phyloP scores from a whole-genome alignment of 805 yeast genomes.

The Lipomyces kockii region DNA sequence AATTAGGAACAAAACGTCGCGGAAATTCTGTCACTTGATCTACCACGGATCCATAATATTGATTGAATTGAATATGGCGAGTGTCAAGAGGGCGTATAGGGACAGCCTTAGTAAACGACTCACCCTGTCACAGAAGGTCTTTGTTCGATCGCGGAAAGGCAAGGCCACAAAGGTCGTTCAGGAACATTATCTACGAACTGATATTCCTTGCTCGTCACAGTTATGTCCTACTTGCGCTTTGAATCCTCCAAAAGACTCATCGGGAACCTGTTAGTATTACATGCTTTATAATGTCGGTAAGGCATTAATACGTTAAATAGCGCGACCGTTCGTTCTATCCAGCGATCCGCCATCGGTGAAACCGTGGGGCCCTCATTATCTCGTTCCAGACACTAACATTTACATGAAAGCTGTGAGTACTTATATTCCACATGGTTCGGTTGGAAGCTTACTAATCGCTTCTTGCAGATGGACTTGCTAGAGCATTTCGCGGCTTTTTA shows the following conservation, averaged over 20 bases:
- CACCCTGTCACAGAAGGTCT: conserved; percentile 61
- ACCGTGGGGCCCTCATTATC: conserved; percentile 72
- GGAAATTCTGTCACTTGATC: background rate
- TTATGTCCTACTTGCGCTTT: conserved; percentile 67
- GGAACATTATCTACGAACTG: conserved; percentile 90
- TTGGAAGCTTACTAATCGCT: background rate
- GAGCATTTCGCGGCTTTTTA: conserved; percentile 77
- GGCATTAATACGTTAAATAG: background rate
- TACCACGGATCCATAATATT: background rate
- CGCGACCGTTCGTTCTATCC: conserved; percentile 66
- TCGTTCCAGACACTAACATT: conserved; percentile 86
- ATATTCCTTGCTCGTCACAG: conserved; percentile 86
- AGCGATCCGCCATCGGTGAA: conserved; percentile 56
- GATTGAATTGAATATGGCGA: conserved; percentile 10
- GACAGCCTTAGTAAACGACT: conserved; percentile 12
- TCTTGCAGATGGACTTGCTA: conserved; percentile 69
- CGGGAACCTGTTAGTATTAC: conserved; percentile 23
- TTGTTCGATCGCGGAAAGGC: conserved; percentile 84
- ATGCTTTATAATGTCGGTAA: background rate
- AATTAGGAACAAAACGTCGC: background rate
- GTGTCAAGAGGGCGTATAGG: conserved; percentile 9
- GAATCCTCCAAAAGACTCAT: conserved; percentile 62
- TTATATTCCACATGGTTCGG: background rate
- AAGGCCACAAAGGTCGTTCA: conserved; percentile 88
- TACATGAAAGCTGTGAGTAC: conserved; percentile 66